Conservation (phyloP, 345 rosid species). For the Camelina neglecta region DNA sequence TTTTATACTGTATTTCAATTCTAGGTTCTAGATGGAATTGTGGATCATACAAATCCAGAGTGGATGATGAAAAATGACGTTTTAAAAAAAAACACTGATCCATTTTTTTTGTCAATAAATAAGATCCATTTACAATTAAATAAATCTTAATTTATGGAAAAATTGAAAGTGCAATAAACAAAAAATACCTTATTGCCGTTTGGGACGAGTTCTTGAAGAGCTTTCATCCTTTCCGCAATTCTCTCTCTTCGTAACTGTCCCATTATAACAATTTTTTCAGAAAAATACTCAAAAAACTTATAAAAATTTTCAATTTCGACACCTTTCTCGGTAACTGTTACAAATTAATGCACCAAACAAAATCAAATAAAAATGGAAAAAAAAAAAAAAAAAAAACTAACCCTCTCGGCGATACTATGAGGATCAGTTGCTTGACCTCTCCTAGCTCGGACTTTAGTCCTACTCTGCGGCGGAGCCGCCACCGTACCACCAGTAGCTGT, state of each 20-base stretch:
- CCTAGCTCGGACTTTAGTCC: constrained; percentile 83
- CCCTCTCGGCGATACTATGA: constrained; percentile 97
- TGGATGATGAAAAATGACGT: not conserved
- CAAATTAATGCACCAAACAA: constrained; percentile 27
- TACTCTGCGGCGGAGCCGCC: constrained; percentile 59
- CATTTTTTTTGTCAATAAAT: no score
- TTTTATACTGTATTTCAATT: not conserved
- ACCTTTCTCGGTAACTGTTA: constrained; percentile 38
- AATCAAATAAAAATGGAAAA: not conserved
- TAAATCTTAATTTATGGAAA: not conserved
- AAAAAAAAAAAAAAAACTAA: constrained; percentile 23
- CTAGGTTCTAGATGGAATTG: not conserved
- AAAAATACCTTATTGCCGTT: constrained; percentile 87
- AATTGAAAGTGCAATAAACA: constrained; percentile 18
- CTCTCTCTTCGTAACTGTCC: constrained; percentile 94
- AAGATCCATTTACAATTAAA: not conserved
- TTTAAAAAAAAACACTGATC: no score
- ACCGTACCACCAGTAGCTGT: constrained; percentile 41
- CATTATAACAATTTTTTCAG: constrained; percentile 7
- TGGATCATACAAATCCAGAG: not conserved
- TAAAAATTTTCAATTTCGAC: not conserved
- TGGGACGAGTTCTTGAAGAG: constrained; percentile 95
- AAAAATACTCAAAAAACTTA: not conserved
- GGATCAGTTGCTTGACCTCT: constrained; percentile 99
- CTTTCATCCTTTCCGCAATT: constrained; percentile 98